Evolutionary conservation across 148 eudicot genomes (phyloP).

Genomic region (Spergularia bocconei): DNA sequence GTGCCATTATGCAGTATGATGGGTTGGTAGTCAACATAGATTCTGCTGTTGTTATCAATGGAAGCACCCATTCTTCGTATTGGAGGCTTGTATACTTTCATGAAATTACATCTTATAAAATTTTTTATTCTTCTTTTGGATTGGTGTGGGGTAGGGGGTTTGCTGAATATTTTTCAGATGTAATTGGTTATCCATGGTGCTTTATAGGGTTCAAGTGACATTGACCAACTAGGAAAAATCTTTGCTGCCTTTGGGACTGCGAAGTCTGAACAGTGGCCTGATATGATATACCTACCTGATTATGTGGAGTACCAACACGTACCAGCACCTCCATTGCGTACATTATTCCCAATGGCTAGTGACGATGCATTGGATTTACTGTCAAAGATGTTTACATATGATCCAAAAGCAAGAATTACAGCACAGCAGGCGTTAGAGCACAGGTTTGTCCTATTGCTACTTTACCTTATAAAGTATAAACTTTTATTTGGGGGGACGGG

Average conservation of each 20-base stretch:
- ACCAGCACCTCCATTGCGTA: slow-evolving; percentile 69
- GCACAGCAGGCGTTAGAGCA: slow-evolving; percentile 94
- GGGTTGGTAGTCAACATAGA: no score
- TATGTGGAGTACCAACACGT: slow-evolving; percentile 88
- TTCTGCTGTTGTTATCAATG: no score
- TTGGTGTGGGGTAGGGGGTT: neutral
- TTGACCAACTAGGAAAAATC: slow-evolving; percentile 95
- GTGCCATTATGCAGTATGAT: no score
- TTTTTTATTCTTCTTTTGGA: neutral
- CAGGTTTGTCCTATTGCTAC: slow-evolving; percentile 40
- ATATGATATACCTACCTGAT: slow-evolving; percentile 87
- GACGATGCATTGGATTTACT: slow-evolving; percentile 91
- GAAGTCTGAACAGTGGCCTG: slow-evolving; percentile 88
- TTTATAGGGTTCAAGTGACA: slow-evolving; percentile 87
- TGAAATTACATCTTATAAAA: neutral
- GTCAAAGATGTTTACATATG: slow-evolving; percentile 89
- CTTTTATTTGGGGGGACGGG: neutral
- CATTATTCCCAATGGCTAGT: slow-evolving; percentile 93
- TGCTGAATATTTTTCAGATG: neutral
- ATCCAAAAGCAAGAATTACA: slow-evolving; percentile 82
- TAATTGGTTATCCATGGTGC: slow-evolving; percentile 16
- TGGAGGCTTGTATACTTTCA: neutral
- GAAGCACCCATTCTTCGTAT: no score
- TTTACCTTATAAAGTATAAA: neutral
- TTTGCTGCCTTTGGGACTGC: slow-evolving; percentile 98